Percentiles rank a stretch among this genome's conserved stretches.
phyloP scores from a whole-genome alignment of 345 rosid genomes.

The Moringa oleifera region DNA sequence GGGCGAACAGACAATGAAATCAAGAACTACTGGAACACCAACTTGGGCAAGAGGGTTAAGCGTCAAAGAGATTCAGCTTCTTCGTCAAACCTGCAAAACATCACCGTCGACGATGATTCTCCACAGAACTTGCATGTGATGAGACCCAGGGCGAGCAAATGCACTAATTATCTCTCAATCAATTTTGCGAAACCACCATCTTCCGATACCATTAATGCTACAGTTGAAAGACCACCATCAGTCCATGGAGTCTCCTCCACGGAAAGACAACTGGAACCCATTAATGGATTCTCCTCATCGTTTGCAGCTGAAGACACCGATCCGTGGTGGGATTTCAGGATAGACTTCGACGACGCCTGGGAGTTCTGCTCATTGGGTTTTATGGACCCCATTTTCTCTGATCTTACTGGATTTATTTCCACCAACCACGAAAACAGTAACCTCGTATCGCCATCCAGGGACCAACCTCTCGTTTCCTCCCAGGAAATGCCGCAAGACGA shows the following conservation, averaged over 20 bases:
- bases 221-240: neutral
- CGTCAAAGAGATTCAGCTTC: constrained; percentile 8
- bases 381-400: constrained; percentile 27
- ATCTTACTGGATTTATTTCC: neutral
- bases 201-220: neutral
- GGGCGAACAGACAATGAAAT: constrained; percentile 74
- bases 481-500: constrained; percentile 20
- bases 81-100: neutral
- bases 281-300: neutral
- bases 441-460: constrained; percentile 19
- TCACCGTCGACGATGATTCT: too few relatives aligned
- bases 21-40: constrained; percentile 58
- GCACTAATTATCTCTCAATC: constrained; percentile 28
- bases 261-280: neutral
- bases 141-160: constrained; percentile 41
- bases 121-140: constrained; percentile 17
- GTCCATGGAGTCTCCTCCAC: neutral
- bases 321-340: constrained; percentile 18
- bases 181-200: constrained; percentile 2
- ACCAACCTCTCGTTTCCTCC: constrained; percentile 19
- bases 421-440: neutral
- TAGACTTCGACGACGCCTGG: constrained; percentile 31
- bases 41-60: constrained; percentile 31
- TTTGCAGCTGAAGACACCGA: neutral
- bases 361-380: constrained; percentile 28